These are phyloP conservation scores for Furcasterigmium furcatum DNA, from an alignment of 2,329 filamentous ascomycete genomes.

Conservation along the genomic window DNA sequence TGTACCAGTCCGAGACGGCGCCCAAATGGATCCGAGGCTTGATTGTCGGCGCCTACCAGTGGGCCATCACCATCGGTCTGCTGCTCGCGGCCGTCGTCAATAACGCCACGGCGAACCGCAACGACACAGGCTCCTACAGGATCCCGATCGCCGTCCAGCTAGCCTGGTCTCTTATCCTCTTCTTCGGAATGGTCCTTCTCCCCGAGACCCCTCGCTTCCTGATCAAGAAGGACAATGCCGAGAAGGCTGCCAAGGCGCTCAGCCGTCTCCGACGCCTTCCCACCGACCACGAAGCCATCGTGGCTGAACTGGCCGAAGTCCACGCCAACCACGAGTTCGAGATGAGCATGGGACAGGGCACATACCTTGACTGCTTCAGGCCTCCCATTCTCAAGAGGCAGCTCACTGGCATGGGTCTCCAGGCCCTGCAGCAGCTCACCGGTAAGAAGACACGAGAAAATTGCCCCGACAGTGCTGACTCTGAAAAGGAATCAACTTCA, in stretches of 20 bases:
- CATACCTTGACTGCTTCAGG: constrained; percentile 52
- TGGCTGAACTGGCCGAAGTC: constrained; percentile 61
- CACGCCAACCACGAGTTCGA: constrained; percentile 64
- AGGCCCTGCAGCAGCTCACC: constrained; percentile 63
- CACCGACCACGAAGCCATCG: constrained; percentile 52
- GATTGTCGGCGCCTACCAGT: constrained; percentile 68
- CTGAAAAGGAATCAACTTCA: constrained; percentile 44
- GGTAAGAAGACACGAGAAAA: constrained; percentile 16
- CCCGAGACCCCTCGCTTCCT: constrained; percentile 72
- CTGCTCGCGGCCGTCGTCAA: constrained; percentile 65
- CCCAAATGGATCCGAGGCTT: constrained; percentile 72
- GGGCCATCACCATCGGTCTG: constrained; percentile 67
- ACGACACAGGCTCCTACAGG: constrained; percentile 57
- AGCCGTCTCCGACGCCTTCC: constrained; percentile 58
- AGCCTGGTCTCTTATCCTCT: constrained; percentile 65
- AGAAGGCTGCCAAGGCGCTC: constrained; percentile 55
- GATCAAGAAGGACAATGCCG: constrained; percentile 55
- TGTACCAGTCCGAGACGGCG: constrained; percentile 37
- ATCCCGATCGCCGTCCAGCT: constrained; percentile 65
- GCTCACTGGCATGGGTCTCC: constrained; percentile 63
- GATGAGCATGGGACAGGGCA: constrained; percentile 44
- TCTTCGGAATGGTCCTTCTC: constrained; percentile 61
- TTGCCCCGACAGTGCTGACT: too few species aligned
- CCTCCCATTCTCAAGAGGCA: constrained; percentile 53
- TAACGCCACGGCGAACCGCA: constrained; percentile 53